Base-by-base conservation (phyloP, 2,329 filamentous ascomycete genomes). In the Ploettnerulaceae sp. region DNA sequence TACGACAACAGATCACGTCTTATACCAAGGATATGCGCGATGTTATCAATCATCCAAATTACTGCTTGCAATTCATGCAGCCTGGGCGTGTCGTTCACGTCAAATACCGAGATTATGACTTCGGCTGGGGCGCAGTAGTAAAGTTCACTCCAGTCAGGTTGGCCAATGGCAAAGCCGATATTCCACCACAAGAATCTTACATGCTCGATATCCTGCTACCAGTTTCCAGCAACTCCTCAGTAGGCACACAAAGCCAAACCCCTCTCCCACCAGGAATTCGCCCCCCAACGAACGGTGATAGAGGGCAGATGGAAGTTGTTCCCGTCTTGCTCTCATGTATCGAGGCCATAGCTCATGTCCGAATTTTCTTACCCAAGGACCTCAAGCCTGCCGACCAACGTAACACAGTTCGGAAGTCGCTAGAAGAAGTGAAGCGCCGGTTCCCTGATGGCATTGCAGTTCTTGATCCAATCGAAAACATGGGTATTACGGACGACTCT, bases 401-500 rank as follows among this genome's bases (percentile, higher is more conserved):
- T 47, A 86, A 86, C 55, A 77, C 74, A 1, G 74, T 85, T 24
- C 75, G 78, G 45, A 86, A 84, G 61, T 68, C 76, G 3, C 68
- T 97, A 21, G 76, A 80, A 32, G 91, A 97, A 66, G 83, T 95
- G 12, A 79, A 86, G 67, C 81, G 81, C 56, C 83, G 93, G 20
- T 97, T 98, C 70, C 89, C 90, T 0, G 93, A 98, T 62, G 93
- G 93, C 3, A 72, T 98, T 47, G 85, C 93, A 3, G 75, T 90
- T 5, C 71, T 98, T 14, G 93, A 98, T 61, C 93, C 93, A 0
- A 84, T 98, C 29, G 90, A 97, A 66, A 90, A 96, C 62, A 97
- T 98, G 93, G 79, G 81, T 21, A 97, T 98, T 60, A 84, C 76
- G 3, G 93, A 97, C 60, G 89, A 95, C 1, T 82, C 81, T 0